phyloP scores from a whole-genome alignment of 192 early-diverging fungal genomes.

The Coemansia sp. region DNA sequence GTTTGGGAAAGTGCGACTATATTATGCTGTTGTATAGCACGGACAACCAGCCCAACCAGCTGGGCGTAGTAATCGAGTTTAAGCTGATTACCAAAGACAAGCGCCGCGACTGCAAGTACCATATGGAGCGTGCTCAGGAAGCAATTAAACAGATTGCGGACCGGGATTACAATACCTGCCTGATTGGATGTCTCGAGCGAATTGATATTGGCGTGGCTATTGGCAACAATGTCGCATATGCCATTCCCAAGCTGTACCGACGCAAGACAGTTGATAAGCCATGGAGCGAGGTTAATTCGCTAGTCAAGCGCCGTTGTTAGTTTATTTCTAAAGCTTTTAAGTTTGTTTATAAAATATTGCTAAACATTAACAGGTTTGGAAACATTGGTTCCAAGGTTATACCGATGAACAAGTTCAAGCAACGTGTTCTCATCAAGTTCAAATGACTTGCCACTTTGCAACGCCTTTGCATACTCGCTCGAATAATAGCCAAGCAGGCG shows the following conservation, averaged over 20 bases:
- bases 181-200: constrained; percentile 34
- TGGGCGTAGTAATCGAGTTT: constrained; percentile 36
- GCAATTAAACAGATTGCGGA: constrained; percentile 19
- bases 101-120: constrained; percentile 10
- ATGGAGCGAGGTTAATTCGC: constrained; percentile 13
- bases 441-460: neutral
- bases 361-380: constrained; percentile 23
- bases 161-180: constrained; percentile 21
- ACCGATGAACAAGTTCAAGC: constrained; percentile 21
- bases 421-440: constrained; percentile 12
- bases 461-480: constrained; percentile 12
- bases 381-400: constrained; percentile 28
- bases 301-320: constrained; percentile 2
- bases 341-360: neutral
- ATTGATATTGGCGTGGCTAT: constrained; percentile 45
- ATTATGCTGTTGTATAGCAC: constrained; percentile 18
- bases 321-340: neutral
- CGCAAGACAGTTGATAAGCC: constrained; percentile 13
- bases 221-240: constrained; percentile 25
- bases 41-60: constrained; percentile 23
- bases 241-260: constrained; percentile 12
- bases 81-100: constrained; percentile 23
- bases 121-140: constrained; percentile 10
- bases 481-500: constrained; percentile 32
- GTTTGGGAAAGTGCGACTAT: constrained; percentile 16